These are phyloP conservation scores for Pythium guiyangense DNA, from an alignment of 352 stramenopile genomes.

Conservation along the genomic window DNA sequence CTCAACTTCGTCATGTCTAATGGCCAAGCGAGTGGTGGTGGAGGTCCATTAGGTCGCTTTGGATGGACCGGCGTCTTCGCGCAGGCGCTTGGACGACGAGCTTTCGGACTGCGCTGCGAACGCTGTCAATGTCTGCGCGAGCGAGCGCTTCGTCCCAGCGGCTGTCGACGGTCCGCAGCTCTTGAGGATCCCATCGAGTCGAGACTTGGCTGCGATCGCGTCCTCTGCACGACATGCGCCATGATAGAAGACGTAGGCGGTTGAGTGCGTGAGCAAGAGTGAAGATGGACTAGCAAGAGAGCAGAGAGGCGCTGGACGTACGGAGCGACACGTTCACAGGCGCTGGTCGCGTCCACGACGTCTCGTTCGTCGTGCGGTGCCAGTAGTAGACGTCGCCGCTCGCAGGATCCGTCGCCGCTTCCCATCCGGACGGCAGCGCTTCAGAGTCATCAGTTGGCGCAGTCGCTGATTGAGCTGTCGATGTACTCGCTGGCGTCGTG, in stretches of 20 bases:
- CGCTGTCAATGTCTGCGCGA: not conserved
- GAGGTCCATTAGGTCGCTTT: no score
- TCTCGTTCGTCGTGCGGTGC: conserved; percentile 72
- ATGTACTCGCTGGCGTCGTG: not conserved
- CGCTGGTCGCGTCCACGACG: conserved; percentile 56
- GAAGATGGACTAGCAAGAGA: not conserved
- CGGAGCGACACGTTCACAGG: conserved; percentile 46
- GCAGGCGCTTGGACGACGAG: no score
- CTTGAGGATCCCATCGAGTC: conserved; percentile 53
- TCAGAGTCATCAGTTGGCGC: not conserved
- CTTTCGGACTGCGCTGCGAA: not conserved
- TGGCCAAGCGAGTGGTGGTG: no score
- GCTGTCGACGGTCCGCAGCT: conserved; percentile 17
- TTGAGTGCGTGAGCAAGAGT: not conserved
- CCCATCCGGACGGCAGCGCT: conserved; percentile 27
- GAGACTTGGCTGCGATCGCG: conserved; percentile 56
- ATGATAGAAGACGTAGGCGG: no score
- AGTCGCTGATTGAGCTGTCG: not conserved
- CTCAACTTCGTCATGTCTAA: no score
- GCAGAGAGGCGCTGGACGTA: conserved; percentile 11
- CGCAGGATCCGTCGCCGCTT: conserved; percentile 48
- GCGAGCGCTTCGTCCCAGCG: not conserved
- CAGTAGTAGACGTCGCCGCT: conserved; percentile 68
- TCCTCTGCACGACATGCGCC: conserved; percentile 20
- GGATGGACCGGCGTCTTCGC: no score